Base-by-base conservation (phyloP, 192 early-diverging fungal genomes). In the Dissophora ornata region DNA sequence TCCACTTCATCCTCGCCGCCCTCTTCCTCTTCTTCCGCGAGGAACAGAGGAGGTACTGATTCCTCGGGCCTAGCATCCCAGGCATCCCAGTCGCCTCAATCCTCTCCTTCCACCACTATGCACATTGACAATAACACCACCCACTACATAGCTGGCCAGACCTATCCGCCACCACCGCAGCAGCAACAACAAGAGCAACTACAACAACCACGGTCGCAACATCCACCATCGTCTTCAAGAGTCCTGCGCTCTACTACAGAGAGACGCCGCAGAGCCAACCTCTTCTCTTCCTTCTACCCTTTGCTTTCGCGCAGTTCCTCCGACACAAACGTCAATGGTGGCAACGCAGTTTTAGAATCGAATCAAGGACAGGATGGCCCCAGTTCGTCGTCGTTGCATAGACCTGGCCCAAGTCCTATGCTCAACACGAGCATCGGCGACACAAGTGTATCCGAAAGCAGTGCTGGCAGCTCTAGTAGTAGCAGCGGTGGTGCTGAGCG, bases 241-340 rank as follows among this genome's bases (percentile, higher is more conserved):
- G 52, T 77, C 13, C 52, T 77, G 22, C 73, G 64, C 45, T 67
- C 73, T 19, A 48, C 45, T 1, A 49, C 53, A 42, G 73, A 77
- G 30, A 58, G 73, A 10, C 42, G 73, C n/a, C 73, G 73, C 18
- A 47, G 73, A 56, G 32, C 41, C 51, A 77, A 67, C 46, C 47
- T 77, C 33, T 77, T 77, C 18, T 67, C 64, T 9, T 67, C 58
- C n/a, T 77, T 77, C 60, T 77, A 77, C 25, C 73, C 73, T 12
- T 58, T 77, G 0, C 59, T 77, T 13, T 77, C 73, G 15, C 57
- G 73, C 12, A 56, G 28, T 33, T 67, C 71, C 1, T 66, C 55
- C 15, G 30, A 19, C 57, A 54, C 65, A 29, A 54, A 21, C 40
- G 44, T 5, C n/a, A 45, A 45, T 45, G 36, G 12, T 38, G 36